Conservation (phyloP, 257 asterid species). For the Anisodus tanguticus region DNA sequence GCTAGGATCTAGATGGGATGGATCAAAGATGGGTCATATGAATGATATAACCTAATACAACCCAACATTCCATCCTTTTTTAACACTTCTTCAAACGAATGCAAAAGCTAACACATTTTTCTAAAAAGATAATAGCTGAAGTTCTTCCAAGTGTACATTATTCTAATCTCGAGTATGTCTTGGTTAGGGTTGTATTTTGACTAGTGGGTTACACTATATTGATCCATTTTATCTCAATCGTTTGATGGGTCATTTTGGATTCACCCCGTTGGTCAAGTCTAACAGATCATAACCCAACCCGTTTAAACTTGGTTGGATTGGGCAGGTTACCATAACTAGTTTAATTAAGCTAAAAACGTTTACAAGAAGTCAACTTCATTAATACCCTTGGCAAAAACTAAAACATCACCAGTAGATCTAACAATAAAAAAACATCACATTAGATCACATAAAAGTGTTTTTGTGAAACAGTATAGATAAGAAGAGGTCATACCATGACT, state of each 20-base stretch:
- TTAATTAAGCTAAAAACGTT: conserved; percentile 1
- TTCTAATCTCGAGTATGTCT: neutral
- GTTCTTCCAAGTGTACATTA: conserved; percentile 16
- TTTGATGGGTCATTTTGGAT: neutral
- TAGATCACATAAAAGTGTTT: neutral
- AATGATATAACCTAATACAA: neutral
- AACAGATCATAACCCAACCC: neutral
- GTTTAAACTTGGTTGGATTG: neutral
- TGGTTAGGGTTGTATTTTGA: neutral
- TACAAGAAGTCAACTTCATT: neutral
- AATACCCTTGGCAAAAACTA: neutral
- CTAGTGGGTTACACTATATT: neutral
- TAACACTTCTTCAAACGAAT: neutral
- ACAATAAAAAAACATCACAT: neutral
- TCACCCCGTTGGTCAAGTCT: neutral
- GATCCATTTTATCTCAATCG: neutral
- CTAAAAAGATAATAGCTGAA: neutral
- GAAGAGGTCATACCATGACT: conserved; percentile 76
- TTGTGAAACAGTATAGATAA: conserved; percentile 18
- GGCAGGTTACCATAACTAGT: conserved; percentile 13
- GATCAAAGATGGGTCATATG: neutral
- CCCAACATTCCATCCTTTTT: neutral
- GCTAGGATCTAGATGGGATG: neutral
- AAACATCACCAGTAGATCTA: neutral
- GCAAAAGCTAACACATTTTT: neutral